Evolutionary conservation across 2,329 filamentous ascomycete genomes (phyloP).

Genomic region (Herpotrichia juniperi): DNA sequence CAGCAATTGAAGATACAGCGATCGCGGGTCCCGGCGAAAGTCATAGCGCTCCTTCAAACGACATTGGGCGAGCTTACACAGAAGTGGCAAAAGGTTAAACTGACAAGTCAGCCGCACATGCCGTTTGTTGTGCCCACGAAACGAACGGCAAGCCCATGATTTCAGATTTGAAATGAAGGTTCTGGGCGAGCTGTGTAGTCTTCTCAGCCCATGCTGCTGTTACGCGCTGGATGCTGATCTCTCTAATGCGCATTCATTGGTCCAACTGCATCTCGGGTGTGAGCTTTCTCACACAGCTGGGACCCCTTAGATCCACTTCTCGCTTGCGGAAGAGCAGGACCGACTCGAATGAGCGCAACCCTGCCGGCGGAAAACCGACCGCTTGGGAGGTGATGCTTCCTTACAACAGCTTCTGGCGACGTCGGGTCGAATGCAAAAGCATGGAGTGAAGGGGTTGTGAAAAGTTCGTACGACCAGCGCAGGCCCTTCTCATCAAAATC

Average conservation of each 20-base stretch:
- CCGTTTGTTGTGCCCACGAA: slow-evolving; percentile 8
- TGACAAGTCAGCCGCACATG: slow-evolving; percentile 3
- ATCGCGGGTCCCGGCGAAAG: slow-evolving; percentile 12
- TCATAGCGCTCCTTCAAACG: slow-evolving; percentile 11
- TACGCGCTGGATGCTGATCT: slow-evolving; percentile 13
- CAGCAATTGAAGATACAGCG: slow-evolving; percentile 3
- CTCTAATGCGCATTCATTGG: slow-evolving; percentile 6
- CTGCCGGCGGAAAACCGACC: slow-evolving; percentile 20
- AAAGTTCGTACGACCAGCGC: slow-evolving; percentile 5
- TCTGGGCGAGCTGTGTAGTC: slow-evolving; percentile 1
- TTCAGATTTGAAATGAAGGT: slow-evolving; percentile 1
- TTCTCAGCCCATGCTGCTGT: neutral
- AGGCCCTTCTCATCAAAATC: slow-evolving; percentile 15
- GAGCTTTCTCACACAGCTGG: slow-evolving; percentile 5
- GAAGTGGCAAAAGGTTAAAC: slow-evolving; percentile 15
- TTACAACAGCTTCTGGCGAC: slow-evolving; percentile 13
- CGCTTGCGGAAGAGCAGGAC: slow-evolving; percentile 22
- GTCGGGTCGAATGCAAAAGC: slow-evolving; percentile 8
- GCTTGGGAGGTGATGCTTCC: slow-evolving; percentile 16
- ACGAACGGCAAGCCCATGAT: slow-evolving; percentile 4
- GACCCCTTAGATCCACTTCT: slow-evolving; percentile 14
- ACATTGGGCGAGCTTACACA: slow-evolving; percentile 5
- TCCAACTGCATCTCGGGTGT: neutral
- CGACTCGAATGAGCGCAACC: slow-evolving; percentile 8
- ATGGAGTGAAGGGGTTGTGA: slow-evolving; percentile 19